Conservation (phyloP, 2,329 filamentous ascomycete genomes). For the Neopestalotiopsis rosae region DNA sequence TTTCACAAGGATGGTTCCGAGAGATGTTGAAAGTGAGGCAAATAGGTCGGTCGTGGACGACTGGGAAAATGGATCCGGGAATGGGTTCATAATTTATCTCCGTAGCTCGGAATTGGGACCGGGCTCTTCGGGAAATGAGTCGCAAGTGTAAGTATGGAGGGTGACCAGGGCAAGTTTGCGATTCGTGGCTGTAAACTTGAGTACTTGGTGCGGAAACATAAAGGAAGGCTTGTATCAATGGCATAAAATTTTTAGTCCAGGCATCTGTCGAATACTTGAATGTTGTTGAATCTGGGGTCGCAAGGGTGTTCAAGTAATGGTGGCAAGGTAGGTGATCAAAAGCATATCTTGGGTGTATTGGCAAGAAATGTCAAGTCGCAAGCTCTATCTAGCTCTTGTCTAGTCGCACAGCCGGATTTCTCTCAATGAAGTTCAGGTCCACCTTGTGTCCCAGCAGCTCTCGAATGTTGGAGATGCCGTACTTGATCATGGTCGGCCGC, state of each 20-base stretch:
- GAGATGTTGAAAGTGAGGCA: conserved; percentile 1
- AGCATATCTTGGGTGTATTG: neutral
- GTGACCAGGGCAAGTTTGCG: too few species aligned
- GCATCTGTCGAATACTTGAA: neutral
- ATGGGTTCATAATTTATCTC: neutral
- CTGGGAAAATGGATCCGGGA: neutral
- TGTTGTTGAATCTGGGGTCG: neutral
- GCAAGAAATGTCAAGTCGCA: neutral
- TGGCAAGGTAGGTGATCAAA: neutral
- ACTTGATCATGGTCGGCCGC: conserved; percentile 98
- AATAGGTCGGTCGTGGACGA: neutral
- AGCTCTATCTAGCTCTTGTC: conserved; percentile 71
- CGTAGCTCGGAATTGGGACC: neutral
- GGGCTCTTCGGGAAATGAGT: neutral
- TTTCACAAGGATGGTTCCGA: neutral
- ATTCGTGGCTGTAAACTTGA: too few species aligned
- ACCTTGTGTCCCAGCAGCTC: conserved; percentile 95
- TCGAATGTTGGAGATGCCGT: conserved; percentile 85
- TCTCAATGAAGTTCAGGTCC: conserved; percentile 89
- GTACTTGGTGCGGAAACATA: too few species aligned
- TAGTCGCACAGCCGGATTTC: conserved; percentile 87
- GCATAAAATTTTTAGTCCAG: neutral
- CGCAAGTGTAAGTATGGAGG: neutral
- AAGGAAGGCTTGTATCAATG: too few species aligned
- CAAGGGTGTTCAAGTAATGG: neutral